These are phyloP conservation scores for Excoecaria cochinchinensis DNA, from an alignment of 345 rosid genomes.

Conservation along the genomic window DNA sequence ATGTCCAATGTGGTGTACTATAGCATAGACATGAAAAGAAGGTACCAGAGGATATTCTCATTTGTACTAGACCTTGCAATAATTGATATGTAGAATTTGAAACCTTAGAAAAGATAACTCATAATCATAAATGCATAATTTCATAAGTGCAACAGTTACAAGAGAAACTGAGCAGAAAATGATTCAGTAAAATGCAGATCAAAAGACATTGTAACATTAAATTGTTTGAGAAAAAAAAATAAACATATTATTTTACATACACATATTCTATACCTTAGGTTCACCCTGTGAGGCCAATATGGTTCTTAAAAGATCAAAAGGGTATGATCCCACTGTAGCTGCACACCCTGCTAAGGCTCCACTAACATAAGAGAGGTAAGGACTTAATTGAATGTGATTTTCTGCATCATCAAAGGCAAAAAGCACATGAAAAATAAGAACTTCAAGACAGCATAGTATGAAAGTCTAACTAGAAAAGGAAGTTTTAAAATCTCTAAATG, in stretches of 20 bases:
- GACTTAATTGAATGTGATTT: constrained; percentile 80
- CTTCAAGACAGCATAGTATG: constrained; percentile 1
- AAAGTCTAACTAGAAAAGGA: background rate
- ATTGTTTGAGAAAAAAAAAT: background rate
- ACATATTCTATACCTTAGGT: constrained; percentile 67
- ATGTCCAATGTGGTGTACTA: background rate
- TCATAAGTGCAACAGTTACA: background rate
- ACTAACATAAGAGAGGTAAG: constrained; percentile 74
- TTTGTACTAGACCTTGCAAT: background rate
- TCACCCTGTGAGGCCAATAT: constrained; percentile 96
- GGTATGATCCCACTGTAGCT: constrained; percentile 98
- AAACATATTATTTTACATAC: background rate
- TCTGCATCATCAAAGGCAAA: constrained; percentile 47
- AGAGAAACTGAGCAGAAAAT: background rate
- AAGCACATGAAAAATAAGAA: background rate
- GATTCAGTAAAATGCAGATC: background rate
- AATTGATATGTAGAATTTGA: background rate
- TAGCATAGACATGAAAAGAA: background rate
- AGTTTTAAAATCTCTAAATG: background rate
- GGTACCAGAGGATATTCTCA: background rate
- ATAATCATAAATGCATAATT: background rate
- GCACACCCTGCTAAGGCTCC: constrained; percentile 95
- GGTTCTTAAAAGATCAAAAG: constrained; percentile 92
- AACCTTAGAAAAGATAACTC: background rate
- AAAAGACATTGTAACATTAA: background rate